Evolutionary conservation across 2,329 filamentous ascomycete genomes (phyloP).

Genomic region (Aciculosporium take): DNA sequence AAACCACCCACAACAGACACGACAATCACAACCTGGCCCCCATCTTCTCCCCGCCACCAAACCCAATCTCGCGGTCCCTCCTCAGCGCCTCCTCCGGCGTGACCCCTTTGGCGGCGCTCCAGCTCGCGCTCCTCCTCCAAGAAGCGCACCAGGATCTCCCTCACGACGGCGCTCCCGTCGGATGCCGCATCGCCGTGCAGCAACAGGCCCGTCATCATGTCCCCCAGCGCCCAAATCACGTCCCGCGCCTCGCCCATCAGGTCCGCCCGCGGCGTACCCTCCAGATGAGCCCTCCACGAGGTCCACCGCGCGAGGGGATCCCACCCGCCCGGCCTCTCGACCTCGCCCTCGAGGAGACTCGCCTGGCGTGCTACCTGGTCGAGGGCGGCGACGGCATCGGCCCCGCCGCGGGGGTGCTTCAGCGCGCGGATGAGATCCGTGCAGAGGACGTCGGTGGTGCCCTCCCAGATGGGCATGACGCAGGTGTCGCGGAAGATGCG

Average conservation of each 20-base stretch:
- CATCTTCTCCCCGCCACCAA: slow-evolving; percentile 13
- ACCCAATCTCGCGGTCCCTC: slow-evolving; percentile 22
- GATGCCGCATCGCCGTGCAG: slow-evolving; percentile 25
- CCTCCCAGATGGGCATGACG: slow-evolving; percentile 57
- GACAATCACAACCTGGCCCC: slow-evolving; percentile 13
- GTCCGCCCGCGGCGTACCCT: slow-evolving; percentile 18
- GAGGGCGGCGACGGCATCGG: slow-evolving; percentile 26
- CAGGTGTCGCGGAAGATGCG: slow-evolving; percentile 49
- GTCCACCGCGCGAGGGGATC: slow-evolving; percentile 24
- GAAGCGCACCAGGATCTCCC: slow-evolving; percentile 27
- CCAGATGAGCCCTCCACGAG: slow-evolving; percentile 22
- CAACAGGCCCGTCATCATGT: slow-evolving; percentile 29
- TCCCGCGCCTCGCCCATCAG: slow-evolving; percentile 32
- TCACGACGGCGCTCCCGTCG: slow-evolving; percentile 21
- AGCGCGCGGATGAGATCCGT: slow-evolving; percentile 33
- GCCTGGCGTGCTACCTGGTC: slow-evolving; percentile 23
- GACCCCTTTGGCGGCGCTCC: slow-evolving; percentile 9
- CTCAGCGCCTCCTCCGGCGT: slow-evolving; percentile 15
- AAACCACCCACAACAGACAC: background rate
- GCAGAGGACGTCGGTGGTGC: slow-evolving; percentile 57
- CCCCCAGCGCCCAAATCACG: slow-evolving; percentile 28
- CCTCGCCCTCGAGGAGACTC: slow-evolving; percentile 12
- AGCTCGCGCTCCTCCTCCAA: slow-evolving; percentile 15
- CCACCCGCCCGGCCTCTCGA: slow-evolving; percentile 14
- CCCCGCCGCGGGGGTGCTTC: slow-evolving; percentile 28